Base-by-base conservation (phyloP, 305 asterid genomes). In the Nicotiana rustica region DNA sequence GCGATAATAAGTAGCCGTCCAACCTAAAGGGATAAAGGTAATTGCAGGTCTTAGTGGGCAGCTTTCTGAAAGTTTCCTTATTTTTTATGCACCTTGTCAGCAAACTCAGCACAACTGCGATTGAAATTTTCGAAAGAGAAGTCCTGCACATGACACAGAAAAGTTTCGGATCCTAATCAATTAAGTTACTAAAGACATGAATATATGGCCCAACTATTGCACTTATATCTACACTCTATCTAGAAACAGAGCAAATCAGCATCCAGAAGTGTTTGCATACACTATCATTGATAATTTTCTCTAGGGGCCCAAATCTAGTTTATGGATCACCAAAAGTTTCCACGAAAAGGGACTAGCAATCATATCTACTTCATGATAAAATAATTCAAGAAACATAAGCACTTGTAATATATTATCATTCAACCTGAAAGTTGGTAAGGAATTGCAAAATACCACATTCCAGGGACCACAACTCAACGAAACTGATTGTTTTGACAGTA, bases 71-170 rank as follows among this genome's bases (percentile, higher is more conserved):
- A 59, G 78, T 25, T 49, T 47, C 83, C 89, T 94, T 90, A 90
- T 64, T 59, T 82, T 91, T 84, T 93, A 87, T 86, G 88, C 84
- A 89, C 81, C 86, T 83, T 86, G 83, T 55, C 86, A 76, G 84
- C 82, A 84, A 93, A 93, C 83, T 86, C 92, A 88, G 90, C 92
- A 82, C 88, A 52, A 87, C 96, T 94, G 89, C 86, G 35, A 41
- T 85, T 86, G 91, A 87, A 96, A 77, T 90, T 88, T 84, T 92
- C 96, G 78, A 93, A 80, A 79, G 94, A 92, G 92, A 94, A 96
- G 70, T 82, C 99, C 99, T 96, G 96, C 98, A 94, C 83, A 79
- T 83, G 85, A 71, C 84, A 86, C 65, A 75, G 78, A 79, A 77
- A 86, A 80, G 69, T 88, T 82, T 83, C 75, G 64, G 60, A 81